Evolutionary conservation across 2,329 filamentous ascomycete species (phyloP).

Genomic region (Colletotrichum cordylinicola): DNA sequence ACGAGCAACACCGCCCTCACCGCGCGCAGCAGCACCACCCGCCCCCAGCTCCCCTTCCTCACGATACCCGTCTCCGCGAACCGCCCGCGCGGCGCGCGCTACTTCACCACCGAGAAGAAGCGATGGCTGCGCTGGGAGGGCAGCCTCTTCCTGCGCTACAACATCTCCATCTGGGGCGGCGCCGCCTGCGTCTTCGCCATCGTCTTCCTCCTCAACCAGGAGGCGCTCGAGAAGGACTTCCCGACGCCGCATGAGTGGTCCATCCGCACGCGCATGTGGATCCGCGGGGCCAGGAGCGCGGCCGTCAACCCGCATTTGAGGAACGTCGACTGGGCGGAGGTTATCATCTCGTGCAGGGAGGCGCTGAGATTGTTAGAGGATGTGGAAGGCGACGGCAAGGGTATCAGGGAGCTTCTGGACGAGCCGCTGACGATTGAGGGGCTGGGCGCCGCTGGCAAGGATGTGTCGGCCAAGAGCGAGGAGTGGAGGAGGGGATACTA

Average conservation of each 20-base stretch:
- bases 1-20: slow-evolving; percentile 24
- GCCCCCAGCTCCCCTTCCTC: slow-evolving; percentile 58
- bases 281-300: slow-evolving; percentile 68
- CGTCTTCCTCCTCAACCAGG: slow-evolving; percentile 72
- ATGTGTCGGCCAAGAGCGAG: slow-evolving; percentile 78
- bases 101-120: slow-evolving; percentile 80
- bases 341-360: slow-evolving; percentile 64
- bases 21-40: slow-evolving; percentile 31
- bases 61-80: slow-evolving; percentile 45
- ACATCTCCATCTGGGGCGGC: slow-evolving; percentile 68
- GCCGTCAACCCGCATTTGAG: slow-evolving; percentile 59
- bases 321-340: slow-evolving; percentile 70
- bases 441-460: slow-evolving; percentile 60
- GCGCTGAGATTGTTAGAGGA: slow-evolving; percentile 75
- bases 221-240: slow-evolving; percentile 75
- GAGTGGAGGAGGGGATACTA: slow-evolving; percentile 88
- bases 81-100: slow-evolving; percentile 61
- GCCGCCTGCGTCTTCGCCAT: slow-evolving; percentile 65
- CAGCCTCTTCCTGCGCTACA: slow-evolving; percentile 72
- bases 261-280: slow-evolving; percentile 70
- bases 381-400: slow-evolving; percentile 69
- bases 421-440: slow-evolving; percentile 60
- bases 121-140: slow-evolving; percentile 74
- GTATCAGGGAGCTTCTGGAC: slow-evolving; percentile 61
- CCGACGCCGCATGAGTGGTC: slow-evolving; percentile 87